These are phyloP conservation scores for Gaultheria prostrata DNA, from an alignment of 148 eudicot species.

Conservation along the genomic window DNA sequence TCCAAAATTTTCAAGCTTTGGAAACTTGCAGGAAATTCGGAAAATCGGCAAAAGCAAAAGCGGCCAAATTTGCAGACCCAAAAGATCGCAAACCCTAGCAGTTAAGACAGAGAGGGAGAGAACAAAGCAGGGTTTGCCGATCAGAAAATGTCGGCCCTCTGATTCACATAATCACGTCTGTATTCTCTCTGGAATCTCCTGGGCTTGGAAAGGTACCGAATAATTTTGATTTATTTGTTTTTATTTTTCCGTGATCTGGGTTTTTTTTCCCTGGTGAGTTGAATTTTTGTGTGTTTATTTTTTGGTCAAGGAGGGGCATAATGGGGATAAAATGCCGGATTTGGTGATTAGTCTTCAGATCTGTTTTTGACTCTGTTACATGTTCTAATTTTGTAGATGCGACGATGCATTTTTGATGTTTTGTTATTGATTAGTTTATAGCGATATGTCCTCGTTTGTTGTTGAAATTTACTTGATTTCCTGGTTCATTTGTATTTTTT, in stretches of 20 bases:
- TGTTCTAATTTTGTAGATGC: not conserved
- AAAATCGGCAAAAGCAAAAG: not conserved
- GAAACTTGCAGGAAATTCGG: not conserved
- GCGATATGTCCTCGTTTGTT: not conserved
- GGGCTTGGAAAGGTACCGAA: not conserved
- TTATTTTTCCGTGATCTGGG: not conserved
- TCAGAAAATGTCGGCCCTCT: conserved; percentile 9
- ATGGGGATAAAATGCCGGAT: not conserved
- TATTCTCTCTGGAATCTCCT: not conserved
- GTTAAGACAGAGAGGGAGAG: not conserved
- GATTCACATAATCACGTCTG: not conserved
- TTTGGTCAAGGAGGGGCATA: not conserved
- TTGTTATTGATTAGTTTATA: not conserved
- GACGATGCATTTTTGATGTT: not conserved
- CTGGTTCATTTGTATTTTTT: not conserved
- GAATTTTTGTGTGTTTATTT: not conserved
- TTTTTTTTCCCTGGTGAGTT: not conserved
- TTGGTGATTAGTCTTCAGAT: conserved; percentile 11
- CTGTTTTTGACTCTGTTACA: conserved; percentile 9
- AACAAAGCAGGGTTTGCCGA: conserved; percentile 9
- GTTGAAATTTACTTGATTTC: not conserved
- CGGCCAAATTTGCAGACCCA: not conserved
- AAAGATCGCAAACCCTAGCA: conserved; percentile 12
- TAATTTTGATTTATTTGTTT: not conserved
- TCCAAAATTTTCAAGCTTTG: not conserved